phyloP scores from a whole-genome alignment of 495 filamentous ascomycete species.

The Delitschia confertaspora region DNA sequence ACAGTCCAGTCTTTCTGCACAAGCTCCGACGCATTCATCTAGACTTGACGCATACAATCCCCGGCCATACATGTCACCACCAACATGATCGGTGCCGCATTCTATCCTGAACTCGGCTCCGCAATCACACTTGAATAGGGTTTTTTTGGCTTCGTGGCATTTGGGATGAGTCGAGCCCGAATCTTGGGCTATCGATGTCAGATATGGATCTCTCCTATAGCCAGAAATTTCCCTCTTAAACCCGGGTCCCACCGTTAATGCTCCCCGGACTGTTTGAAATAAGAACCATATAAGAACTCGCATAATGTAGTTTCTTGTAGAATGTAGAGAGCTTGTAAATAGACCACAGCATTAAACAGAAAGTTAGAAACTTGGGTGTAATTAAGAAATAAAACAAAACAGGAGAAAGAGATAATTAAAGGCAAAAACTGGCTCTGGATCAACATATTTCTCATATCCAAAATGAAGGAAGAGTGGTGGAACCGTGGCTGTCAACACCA shows the following conservation, averaged over 20 bases:
- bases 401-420: no score
- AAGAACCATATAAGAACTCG: no score
- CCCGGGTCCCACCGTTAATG: not conserved
- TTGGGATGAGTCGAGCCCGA: not conserved
- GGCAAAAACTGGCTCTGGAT: no score
- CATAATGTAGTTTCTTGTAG: no score
- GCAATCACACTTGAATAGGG: constrained; percentile 9
- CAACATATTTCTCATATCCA: no score
- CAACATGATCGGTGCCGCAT: constrained; percentile 8
- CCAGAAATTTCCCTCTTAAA: not conserved
- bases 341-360: no score
- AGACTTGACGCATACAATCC: constrained; percentile 6
- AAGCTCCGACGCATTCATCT: constrained; percentile 10
- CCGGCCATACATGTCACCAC: constrained; percentile 8
- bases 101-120: constrained; percentile 15
- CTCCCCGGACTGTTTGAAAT: no score
- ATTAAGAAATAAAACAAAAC: no score
- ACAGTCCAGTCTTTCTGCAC: constrained; percentile 3
- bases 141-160: constrained; percentile 12
- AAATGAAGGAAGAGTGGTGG: no score
- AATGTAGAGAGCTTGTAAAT: no score
- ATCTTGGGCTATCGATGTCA: not conserved
- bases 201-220: not conserved
- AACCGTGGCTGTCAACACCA: no score
- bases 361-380: no score